Evolutionary conservation across 202 grass and related monocot species (phyloP).

Genomic region (Musa balbisiana): DNA sequence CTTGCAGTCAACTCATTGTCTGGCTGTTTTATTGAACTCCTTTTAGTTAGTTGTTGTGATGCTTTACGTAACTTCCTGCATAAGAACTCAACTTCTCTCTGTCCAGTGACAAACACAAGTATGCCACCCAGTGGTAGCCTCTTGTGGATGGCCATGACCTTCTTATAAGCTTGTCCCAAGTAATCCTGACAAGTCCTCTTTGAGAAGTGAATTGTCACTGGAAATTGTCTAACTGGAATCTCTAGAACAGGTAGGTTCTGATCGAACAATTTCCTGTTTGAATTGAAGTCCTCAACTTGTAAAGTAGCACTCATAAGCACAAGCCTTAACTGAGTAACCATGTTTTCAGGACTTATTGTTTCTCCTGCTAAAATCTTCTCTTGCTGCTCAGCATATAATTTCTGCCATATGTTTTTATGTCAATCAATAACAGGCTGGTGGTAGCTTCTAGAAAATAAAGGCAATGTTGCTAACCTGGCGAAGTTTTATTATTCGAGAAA

Average conservation of each 20-base stretch:
- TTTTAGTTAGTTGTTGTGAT: slow-evolving; percentile 36
- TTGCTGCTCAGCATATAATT: slow-evolving; percentile 57
- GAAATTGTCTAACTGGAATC: slow-evolving; percentile 76
- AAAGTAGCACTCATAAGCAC: slow-evolving; percentile 97
- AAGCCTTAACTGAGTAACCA: slow-evolving; percentile 69
- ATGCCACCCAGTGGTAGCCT: slow-evolving; percentile 79
- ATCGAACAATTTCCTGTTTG: slow-evolving; percentile 78
- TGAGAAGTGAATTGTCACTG: slow-evolving; percentile 80
- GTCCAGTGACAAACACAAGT: slow-evolving; percentile 95
- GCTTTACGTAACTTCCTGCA: slow-evolving; percentile 65
- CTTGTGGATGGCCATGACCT: slow-evolving; percentile 84
- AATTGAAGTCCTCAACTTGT: slow-evolving; percentile 77
- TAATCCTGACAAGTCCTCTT: slow-evolving; percentile 83
- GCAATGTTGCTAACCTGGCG: slow-evolving; percentile 47
- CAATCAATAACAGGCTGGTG: not conserved
- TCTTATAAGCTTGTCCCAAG: slow-evolving; percentile 83
- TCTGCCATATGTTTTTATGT: slow-evolving; percentile 28
- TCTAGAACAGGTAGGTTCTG: slow-evolving; percentile 62
- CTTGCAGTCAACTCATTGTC: slow-evolving; percentile 14
- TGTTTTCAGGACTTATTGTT: slow-evolving; percentile 44
- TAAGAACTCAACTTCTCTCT: slow-evolving; percentile 87
- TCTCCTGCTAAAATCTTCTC: slow-evolving; percentile 39
- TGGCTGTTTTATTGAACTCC: slow-evolving; percentile 31
- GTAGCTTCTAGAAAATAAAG: not conserved
- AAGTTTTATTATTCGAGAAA: slow-evolving; percentile 82